Evolutionary conservation across 1,139 yeast genomes (phyloP).

Genomic region (Yamadazyma diddensiae): DNA sequence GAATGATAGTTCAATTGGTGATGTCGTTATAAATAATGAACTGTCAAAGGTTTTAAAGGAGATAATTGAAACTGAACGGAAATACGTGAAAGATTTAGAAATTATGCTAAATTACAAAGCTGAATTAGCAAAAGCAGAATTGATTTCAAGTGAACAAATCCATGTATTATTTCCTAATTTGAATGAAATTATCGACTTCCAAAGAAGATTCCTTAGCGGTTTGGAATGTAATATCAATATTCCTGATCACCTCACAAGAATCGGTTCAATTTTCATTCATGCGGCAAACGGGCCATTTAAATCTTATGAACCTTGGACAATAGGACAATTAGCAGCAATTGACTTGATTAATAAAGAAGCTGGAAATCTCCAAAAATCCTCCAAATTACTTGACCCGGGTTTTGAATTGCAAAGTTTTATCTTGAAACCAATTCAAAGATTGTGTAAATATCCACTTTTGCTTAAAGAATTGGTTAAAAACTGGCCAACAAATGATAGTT

Average conservation of each 20-base stretch:
- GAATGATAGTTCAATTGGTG: constrained; percentile 19
- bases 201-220: constrained; percentile 83
- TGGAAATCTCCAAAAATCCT: constrained; percentile 51
- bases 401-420: constrained; percentile 88
- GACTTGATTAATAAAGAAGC: constrained; percentile 73
- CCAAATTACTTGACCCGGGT: constrained; percentile 73
- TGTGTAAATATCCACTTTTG: constrained; percentile 88
- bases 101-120: constrained; percentile 63
- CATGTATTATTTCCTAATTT: constrained; percentile 86
- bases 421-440: constrained; percentile 90
- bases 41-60: constrained; percentile 82
- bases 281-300: constrained; percentile 76
- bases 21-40: constrained; percentile 43
- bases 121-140: constrained; percentile 62
- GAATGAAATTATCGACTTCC: constrained; percentile 83
- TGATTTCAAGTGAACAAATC: constrained; percentile 75
- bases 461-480: constrained; percentile 69
- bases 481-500: constrained; percentile 34
- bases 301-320: constrained; percentile 88
- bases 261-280: constrained; percentile 84
- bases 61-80: constrained; percentile 84
- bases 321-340: constrained; percentile 81
- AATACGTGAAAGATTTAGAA: constrained; percentile 88
- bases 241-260: constrained; percentile 72
- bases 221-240: constrained; percentile 83